phyloP scores from a whole-genome alignment of 2,329 filamentous ascomycete species.

The Hirsutella minnesotensis region DNA sequence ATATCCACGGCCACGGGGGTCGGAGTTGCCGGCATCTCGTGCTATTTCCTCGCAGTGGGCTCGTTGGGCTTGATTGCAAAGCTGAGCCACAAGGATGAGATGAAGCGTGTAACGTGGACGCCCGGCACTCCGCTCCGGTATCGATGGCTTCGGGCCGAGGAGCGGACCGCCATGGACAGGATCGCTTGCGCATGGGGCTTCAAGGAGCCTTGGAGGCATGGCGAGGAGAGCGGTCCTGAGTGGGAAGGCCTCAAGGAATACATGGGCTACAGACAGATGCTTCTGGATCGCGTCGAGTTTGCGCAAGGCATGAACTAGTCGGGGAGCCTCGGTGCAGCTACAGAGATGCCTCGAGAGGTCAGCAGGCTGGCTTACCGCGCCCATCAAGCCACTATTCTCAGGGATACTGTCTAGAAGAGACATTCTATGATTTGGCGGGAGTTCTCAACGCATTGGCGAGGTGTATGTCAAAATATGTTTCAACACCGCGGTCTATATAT shows the following conservation, averaged over 20 bases:
- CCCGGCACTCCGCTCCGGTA: constrained; percentile 68
- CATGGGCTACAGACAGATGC: constrained; percentile 73
- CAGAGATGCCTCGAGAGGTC: too few relatives aligned
- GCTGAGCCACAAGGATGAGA: constrained; percentile 85
- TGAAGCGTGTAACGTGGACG: constrained; percentile 86
- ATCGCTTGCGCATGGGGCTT: constrained; percentile 89
- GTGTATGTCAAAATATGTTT: too few relatives aligned
- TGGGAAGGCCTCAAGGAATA: constrained; percentile 83
- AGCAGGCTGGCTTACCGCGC: too few relatives aligned
- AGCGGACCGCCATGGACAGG: constrained; percentile 75
- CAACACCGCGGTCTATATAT: too few relatives aligned
- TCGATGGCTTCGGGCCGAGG: constrained; percentile 82
- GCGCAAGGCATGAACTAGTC: constrained; percentile 71
- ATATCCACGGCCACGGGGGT: constrained; percentile 61
- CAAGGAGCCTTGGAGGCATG: constrained; percentile 63
- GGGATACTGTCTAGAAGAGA: too few relatives aligned
- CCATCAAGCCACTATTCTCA: too few relatives aligned
- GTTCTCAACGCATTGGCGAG: too few relatives aligned
- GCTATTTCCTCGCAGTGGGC: constrained; percentile 71
- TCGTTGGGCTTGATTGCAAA: constrained; percentile 76
- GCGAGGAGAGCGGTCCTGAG: constrained; percentile 82
- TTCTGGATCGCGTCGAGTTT: constrained; percentile 76
- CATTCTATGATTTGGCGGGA: too few relatives aligned
- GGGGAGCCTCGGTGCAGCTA: not conserved
- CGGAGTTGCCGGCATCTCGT: constrained; percentile 67